These are phyloP conservation scores for Cyberlindnera veronae DNA, from an alignment of 805 yeast species.

Conservation along the genomic window DNA sequence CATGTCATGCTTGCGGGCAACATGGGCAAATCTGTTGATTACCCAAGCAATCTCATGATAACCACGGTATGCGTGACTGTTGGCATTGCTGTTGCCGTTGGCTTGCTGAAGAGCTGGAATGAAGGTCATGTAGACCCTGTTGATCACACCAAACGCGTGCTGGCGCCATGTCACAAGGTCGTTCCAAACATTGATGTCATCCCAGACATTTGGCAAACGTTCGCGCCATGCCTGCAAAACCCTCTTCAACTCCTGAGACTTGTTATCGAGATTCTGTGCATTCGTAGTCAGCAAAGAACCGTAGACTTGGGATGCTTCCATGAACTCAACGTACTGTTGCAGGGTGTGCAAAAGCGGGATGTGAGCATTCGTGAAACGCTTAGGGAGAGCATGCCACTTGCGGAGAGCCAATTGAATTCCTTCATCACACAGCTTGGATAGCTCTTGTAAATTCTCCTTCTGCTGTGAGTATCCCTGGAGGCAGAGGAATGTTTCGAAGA, in stretches of 20 bases:
- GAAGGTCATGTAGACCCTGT: constrained; percentile 89
- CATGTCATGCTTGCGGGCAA: constrained; percentile 94
- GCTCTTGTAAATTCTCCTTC: constrained; percentile 78
- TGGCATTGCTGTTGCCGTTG: constrained; percentile 64
- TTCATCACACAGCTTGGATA: constrained; percentile 86
- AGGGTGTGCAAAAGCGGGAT: constrained; percentile 86
- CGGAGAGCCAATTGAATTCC: constrained; percentile 90
- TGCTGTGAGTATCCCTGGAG: constrained; percentile 93
- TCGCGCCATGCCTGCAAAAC: constrained; percentile 98
- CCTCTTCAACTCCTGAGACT: constrained; percentile 90
- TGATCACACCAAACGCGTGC: constrained; percentile 95
- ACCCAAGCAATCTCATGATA: constrained; percentile 99
- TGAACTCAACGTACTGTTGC: constrained; percentile 95
- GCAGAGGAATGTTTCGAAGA: constrained; percentile 89
- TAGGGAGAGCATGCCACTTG: constrained; percentile 90
- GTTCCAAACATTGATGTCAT: constrained; percentile 96
- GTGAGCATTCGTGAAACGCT: constrained; percentile 74
- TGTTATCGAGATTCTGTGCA: constrained; percentile 86
- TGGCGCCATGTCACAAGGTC: constrained; percentile 98
- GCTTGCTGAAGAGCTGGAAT: constrained; percentile 79
- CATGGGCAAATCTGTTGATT: constrained; percentile 96
- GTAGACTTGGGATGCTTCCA: constrained; percentile 95
- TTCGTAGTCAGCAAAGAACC: constrained; percentile 84
- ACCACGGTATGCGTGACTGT: constrained; percentile 95
- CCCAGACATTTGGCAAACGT: constrained; percentile 94